Percentiles rank a stretch among this genome's conserved stretches.
These are phyloP conservation scores for Coemansia sp. DNA, from an alignment of 192 early-diverging fungal species.

Conservation along the genomic window DNA sequence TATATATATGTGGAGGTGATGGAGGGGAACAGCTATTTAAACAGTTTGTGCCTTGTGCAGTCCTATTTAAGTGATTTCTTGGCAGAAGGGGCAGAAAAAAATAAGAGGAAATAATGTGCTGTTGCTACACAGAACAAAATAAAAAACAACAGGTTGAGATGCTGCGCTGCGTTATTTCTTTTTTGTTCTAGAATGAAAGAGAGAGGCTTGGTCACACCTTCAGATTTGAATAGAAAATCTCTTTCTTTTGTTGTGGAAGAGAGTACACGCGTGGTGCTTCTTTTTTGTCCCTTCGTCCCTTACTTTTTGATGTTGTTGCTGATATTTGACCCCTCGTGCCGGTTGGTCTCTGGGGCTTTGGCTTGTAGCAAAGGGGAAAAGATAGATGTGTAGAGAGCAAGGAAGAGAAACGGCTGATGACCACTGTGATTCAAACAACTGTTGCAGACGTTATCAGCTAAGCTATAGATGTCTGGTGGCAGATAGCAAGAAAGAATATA, in stretches of 20 bases:
- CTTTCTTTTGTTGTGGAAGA: background rate
- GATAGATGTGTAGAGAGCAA: background rate
- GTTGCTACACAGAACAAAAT: background rate
- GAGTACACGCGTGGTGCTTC: background rate
- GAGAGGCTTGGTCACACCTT: constrained; percentile 10
- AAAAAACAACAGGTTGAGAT: background rate
- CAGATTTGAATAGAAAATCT: constrained; percentile 6
- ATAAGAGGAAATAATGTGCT: background rate
- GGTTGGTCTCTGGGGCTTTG: too few relatives aligned
- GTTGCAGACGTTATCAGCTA: background rate
- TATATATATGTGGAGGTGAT: background rate
- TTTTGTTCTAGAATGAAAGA: constrained; percentile 8
- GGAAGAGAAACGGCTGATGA: background rate
- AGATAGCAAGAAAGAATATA: background rate
- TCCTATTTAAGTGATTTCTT: constrained; percentile 6
- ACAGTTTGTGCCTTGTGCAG: background rate
- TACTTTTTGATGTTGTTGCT: background rate
- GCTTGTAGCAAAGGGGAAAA: background rate
- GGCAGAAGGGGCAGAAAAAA: background rate
- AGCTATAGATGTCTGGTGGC: background rate
- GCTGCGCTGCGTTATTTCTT: background rate
- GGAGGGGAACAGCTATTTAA: background rate
- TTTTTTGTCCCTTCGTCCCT: background rate
- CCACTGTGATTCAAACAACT: constrained; percentile 3
- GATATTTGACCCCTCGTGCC: too few relatives aligned